These are phyloP conservation scores for Paecilomyces sp. DNA, from an alignment of 2,329 filamentous ascomycete species.

Conservation along the genomic window DNA sequence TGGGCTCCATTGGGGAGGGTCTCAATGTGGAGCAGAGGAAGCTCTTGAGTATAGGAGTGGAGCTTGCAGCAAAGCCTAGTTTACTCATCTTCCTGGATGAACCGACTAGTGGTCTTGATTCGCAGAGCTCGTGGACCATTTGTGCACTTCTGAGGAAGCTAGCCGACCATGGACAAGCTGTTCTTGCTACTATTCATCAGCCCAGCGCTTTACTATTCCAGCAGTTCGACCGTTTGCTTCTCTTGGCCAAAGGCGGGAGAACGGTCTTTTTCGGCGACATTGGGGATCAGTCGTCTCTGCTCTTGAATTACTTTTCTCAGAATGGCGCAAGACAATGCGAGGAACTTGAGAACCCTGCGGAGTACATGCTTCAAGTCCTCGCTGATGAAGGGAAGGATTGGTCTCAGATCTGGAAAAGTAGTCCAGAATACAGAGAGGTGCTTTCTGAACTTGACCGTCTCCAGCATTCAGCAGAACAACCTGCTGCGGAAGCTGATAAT, in stretches of 20 bases:
- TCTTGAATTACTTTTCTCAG: slow-evolving; percentile 58
- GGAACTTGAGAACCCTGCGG: slow-evolving; percentile 62
- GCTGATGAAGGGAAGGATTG: slow-evolving; percentile 59
- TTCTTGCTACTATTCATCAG: slow-evolving; percentile 96
- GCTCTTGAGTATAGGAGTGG: slow-evolving; percentile 87
- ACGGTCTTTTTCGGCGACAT: slow-evolving; percentile 66
- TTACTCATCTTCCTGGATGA: slow-evolving; percentile 90
- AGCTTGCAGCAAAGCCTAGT: slow-evolving; percentile 84
- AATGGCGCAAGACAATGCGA: slow-evolving; percentile 57
- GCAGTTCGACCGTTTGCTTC: slow-evolving; percentile 62
- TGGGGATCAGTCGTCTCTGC: slow-evolving; percentile 50
- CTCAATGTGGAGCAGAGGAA: slow-evolving; percentile 59
- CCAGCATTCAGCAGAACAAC: slow-evolving; percentile 32
- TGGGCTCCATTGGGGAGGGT: slow-evolving; percentile 82
- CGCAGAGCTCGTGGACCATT: slow-evolving; percentile 90
- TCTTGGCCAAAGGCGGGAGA: slow-evolving; percentile 58
- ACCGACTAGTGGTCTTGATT: slow-evolving; percentile 88
- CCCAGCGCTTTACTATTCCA: slow-evolving; percentile 95
- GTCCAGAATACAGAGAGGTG: slow-evolving; percentile 53
- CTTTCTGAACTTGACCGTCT: slow-evolving; percentile 38
- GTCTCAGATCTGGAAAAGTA: slow-evolving; percentile 56
- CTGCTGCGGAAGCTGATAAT: slow-evolving; percentile 36
- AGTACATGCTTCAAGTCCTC: slow-evolving; percentile 63
- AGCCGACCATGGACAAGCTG: slow-evolving; percentile 80
- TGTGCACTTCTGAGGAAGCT: slow-evolving; percentile 81